Base-by-base conservation (phyloP, 2,329 filamentous ascomycete species). In the Aspergillus sp. region DNA sequence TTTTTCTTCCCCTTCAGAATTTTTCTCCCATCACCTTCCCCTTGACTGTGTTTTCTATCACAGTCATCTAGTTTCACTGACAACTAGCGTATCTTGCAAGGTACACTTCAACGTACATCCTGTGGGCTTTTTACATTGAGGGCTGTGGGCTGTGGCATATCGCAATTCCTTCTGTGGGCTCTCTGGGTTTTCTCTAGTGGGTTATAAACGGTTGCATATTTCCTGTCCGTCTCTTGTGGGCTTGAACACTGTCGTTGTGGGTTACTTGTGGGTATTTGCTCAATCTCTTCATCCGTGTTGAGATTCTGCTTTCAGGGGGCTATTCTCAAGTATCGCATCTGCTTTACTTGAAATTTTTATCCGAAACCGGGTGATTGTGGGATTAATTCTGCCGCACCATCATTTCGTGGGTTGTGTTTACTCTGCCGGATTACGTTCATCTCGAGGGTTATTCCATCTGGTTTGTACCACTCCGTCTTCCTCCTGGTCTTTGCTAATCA, bases 151-250 rank as follows among this genome's bases (percentile, higher is more conserved):
- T 74, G 63, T 70, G 64, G 64, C 58, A 67, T 68, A 71, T 62
- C 66, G 64, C 68, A 67, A 64, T 67, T 64, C 68, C 67, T 71
- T 64, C 68, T 68, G 68, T 74, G 71, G 71, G 71, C 65, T 69
- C 65, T 68, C 61, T 67, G 65, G 61, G 66, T 29, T 68, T 64
- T 65, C 63, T 64, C 60, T 68, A 63, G 70, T 73, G 70, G 71
- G 70, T 71, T 59, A 65, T 67, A 71, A 61, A 67, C 61, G 58
- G 66, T 69, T 69, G 68, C 67, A 67, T 71, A 65, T 71, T 64
- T 64, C 67, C 71, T 69, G 71, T 72, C 68, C 60, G 60, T 68
- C 69, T 69, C 68, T 71, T 60, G 72, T 73, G 72, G 72, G 72
- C 70, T 74, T 73, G 65, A 71, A 68, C 67, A 68, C 58, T 70